phyloP scores from a whole-genome alignment of 306 rosid species.

The Vigna mungo region DNA sequence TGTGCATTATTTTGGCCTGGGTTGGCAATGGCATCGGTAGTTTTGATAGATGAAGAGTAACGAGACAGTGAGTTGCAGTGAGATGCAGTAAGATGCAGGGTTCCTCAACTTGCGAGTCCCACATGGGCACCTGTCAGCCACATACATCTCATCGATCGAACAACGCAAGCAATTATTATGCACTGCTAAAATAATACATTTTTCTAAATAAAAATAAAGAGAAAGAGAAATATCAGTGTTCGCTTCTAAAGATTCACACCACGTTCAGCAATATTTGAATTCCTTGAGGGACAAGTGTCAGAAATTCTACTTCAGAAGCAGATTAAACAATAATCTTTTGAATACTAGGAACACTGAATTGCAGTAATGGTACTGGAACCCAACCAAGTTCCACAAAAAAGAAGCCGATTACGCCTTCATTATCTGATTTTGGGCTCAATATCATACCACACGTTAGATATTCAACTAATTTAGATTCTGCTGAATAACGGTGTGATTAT shows the following conservation, averaged over 20 bases:
- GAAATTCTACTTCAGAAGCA: neutral
- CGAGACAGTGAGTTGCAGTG: constrained; percentile 39
- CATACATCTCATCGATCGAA: constrained; percentile 43
- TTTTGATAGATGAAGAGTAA: constrained; percentile 35
- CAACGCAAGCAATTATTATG: constrained; percentile 34
- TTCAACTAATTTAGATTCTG: neutral
- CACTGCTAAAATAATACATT: neutral
- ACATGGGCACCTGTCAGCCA: constrained; percentile 48
- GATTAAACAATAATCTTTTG: neutral
- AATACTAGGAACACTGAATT: neutral
- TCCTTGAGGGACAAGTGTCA: neutral
- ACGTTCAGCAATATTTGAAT: constrained; percentile 4
- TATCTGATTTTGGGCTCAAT: neutral
- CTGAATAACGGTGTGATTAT: neutral
- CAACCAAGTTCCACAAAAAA: neutral
- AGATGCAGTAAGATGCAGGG: constrained; percentile 35
- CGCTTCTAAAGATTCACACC: neutral
- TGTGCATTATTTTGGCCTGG: constrained; percentile 36
- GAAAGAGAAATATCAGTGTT: neutral
- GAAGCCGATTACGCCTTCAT: neutral
- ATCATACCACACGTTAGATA: neutral
- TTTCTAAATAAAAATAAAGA: neutral
- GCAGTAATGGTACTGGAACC: neutral
- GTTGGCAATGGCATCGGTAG: constrained; percentile 37
- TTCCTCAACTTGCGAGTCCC: constrained; percentile 55